These are phyloP conservation scores for Micractinium sp. DNA, from an alignment of 139 green algal species.

Conservation along the genomic window DNA sequence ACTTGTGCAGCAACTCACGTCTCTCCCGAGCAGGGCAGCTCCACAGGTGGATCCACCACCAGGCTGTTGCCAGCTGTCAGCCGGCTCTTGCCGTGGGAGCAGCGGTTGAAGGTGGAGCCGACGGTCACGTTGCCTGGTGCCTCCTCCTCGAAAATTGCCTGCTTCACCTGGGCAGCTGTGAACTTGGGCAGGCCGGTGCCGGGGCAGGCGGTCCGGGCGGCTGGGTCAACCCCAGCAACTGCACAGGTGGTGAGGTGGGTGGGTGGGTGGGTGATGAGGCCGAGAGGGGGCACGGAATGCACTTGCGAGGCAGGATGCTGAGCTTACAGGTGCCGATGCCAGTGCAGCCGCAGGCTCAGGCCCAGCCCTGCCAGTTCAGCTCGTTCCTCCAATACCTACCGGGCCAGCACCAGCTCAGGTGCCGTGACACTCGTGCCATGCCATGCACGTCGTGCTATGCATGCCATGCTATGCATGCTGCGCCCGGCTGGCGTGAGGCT, in stretches of 20 bases:
- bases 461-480: not conserved
- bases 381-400: not conserved
- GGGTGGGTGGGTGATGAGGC: too few relatives aligned
- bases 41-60: not conserved
- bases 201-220: not conserved
- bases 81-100: slow-evolving; percentile 24
- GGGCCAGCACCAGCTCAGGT: not conserved
- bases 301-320: too few relatives aligned
- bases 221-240: not conserved
- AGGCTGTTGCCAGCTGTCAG: slow-evolving; percentile 1
- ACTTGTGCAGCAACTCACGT: too few relatives aligned
- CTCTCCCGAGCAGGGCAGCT: too few relatives aligned
- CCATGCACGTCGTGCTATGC: not conserved
- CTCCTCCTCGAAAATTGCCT: slow-evolving; percentile 19
- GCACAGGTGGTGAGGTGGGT: not conserved
- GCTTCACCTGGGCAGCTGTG: not conserved
- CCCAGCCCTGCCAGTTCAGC: not conserved
- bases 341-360: too few relatives aligned
- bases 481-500: not conserved
- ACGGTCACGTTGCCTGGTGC: slow-evolving; percentile 8
- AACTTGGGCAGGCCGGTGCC: not conserved
- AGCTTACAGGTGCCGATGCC: too few relatives aligned
- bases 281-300: not conserved
- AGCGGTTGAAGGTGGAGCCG: slow-evolving; percentile 4
- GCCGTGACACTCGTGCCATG: too few relatives aligned